Base-by-base conservation (phyloP, 352 stramenopile species). In the Phytophthora pisi region DNA sequence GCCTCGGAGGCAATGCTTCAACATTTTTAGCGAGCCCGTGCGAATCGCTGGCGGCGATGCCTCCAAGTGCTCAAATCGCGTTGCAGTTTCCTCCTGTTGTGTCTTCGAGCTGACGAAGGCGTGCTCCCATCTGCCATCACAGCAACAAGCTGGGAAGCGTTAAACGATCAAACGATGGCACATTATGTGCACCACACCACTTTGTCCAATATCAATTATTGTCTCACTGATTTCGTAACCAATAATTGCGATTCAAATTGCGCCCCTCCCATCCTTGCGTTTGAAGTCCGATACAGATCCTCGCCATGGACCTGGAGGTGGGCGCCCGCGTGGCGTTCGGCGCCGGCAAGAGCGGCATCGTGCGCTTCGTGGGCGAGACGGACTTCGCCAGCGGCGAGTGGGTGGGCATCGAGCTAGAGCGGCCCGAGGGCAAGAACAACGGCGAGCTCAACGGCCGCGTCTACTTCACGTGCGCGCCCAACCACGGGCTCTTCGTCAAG, bases 341-440 rank as follows among this genome's bases (percentile, higher is more conserved):
- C 50, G 68, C 80, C n/a, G 84, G 84, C 38, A 93, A 92, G 72
- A 81, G 66, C 1, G 89, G 89, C 58, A 45, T 89, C 24, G 85
- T 96, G 26, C 82, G 86, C 10, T 96, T 89, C 51, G 54, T 96
- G 8, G 87, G 89, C 3, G 77, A 90, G 66, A 91, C 88, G 26
- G 86, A 95, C 24, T 88, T 91, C 56, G 86, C 89, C 36, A 79
- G 75, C 20, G 89, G 89, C 28, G 86, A 94, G 54, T 96, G 87
- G 89, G 77, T 91, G 11, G 89, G 89, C 24, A 81, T 96, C 30
- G 89, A 96, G 66, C 72, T 96, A 18, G 86, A 95, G 38, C 71
- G 68, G 1, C 79, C 87, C 24, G 86, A 95, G 18, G 89, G 89
- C 10, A 94, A 94, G 75, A 92, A 96, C 82, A 92, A 90, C 57